Evolutionary conservation across 192 early-diverging fungal species (phyloP).

Genomic region (Fimicolochytrium jonesii): DNA sequence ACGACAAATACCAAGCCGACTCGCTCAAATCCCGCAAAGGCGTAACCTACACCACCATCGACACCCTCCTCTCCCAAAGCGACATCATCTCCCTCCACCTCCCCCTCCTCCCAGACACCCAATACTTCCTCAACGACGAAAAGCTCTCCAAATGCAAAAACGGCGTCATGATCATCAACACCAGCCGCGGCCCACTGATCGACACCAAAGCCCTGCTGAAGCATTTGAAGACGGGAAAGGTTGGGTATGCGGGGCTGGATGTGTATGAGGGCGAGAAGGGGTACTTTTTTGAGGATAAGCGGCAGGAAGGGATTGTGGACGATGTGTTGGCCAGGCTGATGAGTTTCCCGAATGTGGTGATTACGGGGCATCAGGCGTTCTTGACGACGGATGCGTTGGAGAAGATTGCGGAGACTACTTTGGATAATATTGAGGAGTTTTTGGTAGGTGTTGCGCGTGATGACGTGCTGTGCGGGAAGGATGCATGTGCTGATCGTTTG

Average conservation of each 20-base stretch:
- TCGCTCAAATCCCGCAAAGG: conserved; percentile 23
- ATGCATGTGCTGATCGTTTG: too few relatives aligned
- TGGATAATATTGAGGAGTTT: too few relatives aligned
- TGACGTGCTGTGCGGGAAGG: too few relatives aligned
- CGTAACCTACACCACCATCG: conserved; percentile 35
- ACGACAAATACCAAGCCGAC: conserved; percentile 40
- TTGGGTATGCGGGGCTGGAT: conserved; percentile 45
- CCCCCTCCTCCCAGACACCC: conserved; percentile 39
- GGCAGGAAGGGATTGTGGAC: conserved; percentile 31
- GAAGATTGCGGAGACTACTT: too few relatives aligned
- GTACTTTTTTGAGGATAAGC: conserved; percentile 43
- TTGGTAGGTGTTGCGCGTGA: too few relatives aligned
- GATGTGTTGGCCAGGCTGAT: conserved; percentile 36
- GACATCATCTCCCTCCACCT: conserved; percentile 45
- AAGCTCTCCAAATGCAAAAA: conserved; percentile 38
- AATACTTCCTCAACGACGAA: conserved; percentile 39
- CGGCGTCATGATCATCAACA: conserved; percentile 47
- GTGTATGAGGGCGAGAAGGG: conserved; percentile 46
- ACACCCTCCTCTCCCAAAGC: conserved; percentile 29
- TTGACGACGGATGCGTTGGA: too few relatives aligned
- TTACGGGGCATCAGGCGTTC: conserved; percentile 46
- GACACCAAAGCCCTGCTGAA: conserved; percentile 37
- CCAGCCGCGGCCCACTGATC: conserved; percentile 38
- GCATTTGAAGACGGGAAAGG: conserved; percentile 39
- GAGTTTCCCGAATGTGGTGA: conserved; percentile 43